phyloP scores from a whole-genome alignment of 2,329 filamentous ascomycete genomes.

The Tolypocladium ophioglossoides region DNA sequence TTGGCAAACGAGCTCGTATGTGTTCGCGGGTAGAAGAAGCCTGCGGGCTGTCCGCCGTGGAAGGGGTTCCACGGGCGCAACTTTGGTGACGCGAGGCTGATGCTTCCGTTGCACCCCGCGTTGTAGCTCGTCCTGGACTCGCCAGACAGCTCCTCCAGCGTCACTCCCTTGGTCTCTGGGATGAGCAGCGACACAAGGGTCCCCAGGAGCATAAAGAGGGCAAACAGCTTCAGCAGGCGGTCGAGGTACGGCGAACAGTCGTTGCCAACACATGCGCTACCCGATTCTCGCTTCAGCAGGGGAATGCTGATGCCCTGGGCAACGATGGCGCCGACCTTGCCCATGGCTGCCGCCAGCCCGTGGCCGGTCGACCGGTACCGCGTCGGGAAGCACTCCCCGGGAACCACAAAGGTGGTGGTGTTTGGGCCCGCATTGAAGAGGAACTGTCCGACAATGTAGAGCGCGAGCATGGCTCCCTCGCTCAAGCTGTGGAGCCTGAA shows the following conservation, averaged over 20 bases:
- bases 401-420: slow-evolving; percentile 54
- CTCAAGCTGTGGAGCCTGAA: slow-evolving; percentile 43
- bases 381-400: slow-evolving; percentile 55
- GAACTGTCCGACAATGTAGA: slow-evolving; percentile 56
- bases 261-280: slow-evolving; percentile 35
- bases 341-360: slow-evolving; percentile 54
- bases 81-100: slow-evolving; percentile 22
- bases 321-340: slow-evolving; percentile 58
- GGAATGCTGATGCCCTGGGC: slow-evolving; percentile 57
- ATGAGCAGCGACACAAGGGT: slow-evolving; percentile 60
- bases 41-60: slow-evolving; percentile 37
- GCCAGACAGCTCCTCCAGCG: slow-evolving; percentile 59
- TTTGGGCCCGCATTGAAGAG: slow-evolving; percentile 59
- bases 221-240: slow-evolving; percentile 68
- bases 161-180: slow-evolving; percentile 65
- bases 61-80: slow-evolving; percentile 34
- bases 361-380: slow-evolving; percentile 53
- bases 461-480: slow-evolving; percentile 39
- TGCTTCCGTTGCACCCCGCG: slow-evolving; percentile 38
- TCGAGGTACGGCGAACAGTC: slow-evolving; percentile 51
- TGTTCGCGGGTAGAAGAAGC: slow-evolving; percentile 34
- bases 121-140: slow-evolving; percentile 53
- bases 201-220: slow-evolving; percentile 69
- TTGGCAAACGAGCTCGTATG: slow-evolving; percentile 13
- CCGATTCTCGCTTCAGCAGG: slow-evolving; percentile 45